Percentiles rank a stretch among this genome's conserved stretches.
These are phyloP conservation scores for Tephrocybe rancida DNA, from an alignment of 768 basidiomycete species.

Conservation along the genomic window DNA sequence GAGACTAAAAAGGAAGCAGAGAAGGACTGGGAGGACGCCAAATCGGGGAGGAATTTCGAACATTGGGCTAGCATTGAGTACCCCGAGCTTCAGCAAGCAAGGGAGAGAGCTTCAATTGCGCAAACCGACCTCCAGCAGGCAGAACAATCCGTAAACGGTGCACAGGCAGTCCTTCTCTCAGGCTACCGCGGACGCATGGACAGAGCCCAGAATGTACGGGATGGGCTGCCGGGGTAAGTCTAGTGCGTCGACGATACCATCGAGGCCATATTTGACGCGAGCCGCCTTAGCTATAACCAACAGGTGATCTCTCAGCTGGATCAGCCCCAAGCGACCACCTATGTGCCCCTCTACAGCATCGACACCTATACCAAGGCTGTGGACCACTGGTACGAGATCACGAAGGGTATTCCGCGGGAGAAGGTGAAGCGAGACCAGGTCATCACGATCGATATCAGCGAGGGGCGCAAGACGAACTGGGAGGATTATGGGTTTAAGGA, in stretches of 20 bases:
- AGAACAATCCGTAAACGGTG: background rate
- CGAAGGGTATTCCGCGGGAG: too few relatives aligned
- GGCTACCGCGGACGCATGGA: background rate
- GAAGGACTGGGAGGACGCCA: background rate
- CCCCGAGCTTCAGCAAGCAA: background rate
- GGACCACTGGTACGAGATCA: conserved; percentile 1
- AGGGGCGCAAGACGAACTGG: conserved; percentile 9
- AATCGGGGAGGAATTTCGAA: background rate
- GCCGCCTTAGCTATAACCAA: background rate
- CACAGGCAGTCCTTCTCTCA: background rate
- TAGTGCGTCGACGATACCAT: background rate
- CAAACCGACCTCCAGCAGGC: background rate
- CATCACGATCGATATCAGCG: conserved; percentile 5
- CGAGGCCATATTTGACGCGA: background rate
- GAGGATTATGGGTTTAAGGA: conserved; percentile 10
- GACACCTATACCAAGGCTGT: conserved; percentile 6
- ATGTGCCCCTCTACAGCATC: conserved; percentile 6
- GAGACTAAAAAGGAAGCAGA: too few relatives aligned
- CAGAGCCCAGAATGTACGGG: background rate
- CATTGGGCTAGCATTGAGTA: background rate
- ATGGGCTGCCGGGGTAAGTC: background rate
- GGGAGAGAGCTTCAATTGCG: background rate
- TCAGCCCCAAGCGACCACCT: background rate
- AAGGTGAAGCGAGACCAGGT: conserved; percentile 5
- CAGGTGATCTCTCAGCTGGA: background rate